Evolutionary conservation across 2,329 filamentous ascomycete genomes (phyloP).

Genomic region (Alternaria angustiovoidea): DNA sequence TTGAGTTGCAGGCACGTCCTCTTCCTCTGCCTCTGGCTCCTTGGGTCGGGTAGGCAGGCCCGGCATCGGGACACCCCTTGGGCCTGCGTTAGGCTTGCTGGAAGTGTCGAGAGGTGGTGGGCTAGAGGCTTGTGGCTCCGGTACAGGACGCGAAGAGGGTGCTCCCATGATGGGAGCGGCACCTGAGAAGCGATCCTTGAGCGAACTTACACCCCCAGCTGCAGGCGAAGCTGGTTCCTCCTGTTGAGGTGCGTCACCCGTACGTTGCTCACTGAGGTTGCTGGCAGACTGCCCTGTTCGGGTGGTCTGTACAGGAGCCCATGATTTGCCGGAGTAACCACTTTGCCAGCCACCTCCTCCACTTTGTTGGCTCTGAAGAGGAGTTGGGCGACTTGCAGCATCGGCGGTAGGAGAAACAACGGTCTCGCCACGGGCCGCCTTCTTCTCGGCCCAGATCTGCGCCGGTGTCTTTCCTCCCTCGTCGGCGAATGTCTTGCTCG

Average conservation of each 20-base stretch:
- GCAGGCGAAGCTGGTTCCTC: constrained; percentile 63
- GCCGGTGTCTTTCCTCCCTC: constrained; percentile 95
- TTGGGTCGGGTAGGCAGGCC: constrained; percentile 71
- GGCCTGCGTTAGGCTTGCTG: constrained; percentile 71
- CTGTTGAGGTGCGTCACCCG: constrained; percentile 61
- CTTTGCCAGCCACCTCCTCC: constrained; percentile 85
- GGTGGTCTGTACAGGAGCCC: constrained; percentile 82
- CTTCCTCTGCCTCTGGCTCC: constrained; percentile 53
- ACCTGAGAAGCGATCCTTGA: constrained; percentile 84
- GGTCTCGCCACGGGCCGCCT: constrained; percentile 76
- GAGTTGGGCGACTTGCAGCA: constrained; percentile 31
- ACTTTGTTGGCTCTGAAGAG: constrained; percentile 69
- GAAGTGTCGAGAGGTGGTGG: constrained; percentile 71
- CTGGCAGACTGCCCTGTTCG: constrained; percentile 71
- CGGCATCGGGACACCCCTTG: constrained; percentile 76
- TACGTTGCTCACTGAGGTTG: constrained; percentile 67
- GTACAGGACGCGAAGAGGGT: constrained; percentile 54
- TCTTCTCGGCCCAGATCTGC: constrained; percentile 97
- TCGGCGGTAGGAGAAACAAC: constrained; percentile 54
- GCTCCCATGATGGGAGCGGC: constrained; percentile 65
- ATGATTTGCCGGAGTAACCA: constrained; percentile 87
- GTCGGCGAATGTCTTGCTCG: constrained; percentile 93
- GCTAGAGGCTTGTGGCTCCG: constrained; percentile 54
- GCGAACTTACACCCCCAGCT: constrained; percentile 72
- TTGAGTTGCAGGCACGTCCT: constrained; percentile 63